Evolutionary conservation across 768 basidiomycete species (phyloP), one percentile per base, ranked within the genome.

Genomic region (Boletus sp.): DNA sequence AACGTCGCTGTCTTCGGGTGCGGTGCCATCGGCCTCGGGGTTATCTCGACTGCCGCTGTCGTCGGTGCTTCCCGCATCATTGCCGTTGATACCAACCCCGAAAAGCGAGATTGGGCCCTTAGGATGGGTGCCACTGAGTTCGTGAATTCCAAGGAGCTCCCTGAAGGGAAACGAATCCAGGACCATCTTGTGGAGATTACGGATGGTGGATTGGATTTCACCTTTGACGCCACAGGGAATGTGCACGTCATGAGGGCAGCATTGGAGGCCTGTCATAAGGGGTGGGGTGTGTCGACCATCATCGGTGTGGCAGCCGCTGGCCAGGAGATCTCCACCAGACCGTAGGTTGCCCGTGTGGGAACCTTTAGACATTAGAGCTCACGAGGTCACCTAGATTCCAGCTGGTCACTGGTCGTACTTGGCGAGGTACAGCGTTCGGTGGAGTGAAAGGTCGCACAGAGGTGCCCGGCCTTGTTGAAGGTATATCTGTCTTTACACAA

Each of bases 241-340:
- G 89, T 93, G 10, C 76, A 93, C 29, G 93, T 96, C 58, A 98
- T 97, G 95, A 84, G 95, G 56, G 77, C 87, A 46, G 97, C 97
- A 25, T 83, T 99, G 44, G 97, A 99, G 75, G 90, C 94, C n/a
- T 98, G 94, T 72, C 97, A 99, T 74, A 98, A 98, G 70, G 97
- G 97, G 14, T 99, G 97, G 97, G 97, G 97, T 62, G 87, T 98
- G 40, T 92, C 87, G 53, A 98, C 92, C 52, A 70, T 99, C 60
- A 98, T 99, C 55, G 96, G 96, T 56, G 97, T 99, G 39, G 97
- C 97, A 4, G 93, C 94, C 23, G 93, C 97, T 19, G 97, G 97
- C 7, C 87, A 97, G 65, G 97, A 98, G 72, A 93, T 95, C 57
- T 81, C 88, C 11, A 95, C 93, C 37, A 78, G 93, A 58, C 93